Evolutionary conservation across 768 basidiomycete genomes (phyloP), one percentile per base, ranked within the genome.

Genomic region (Lentinula aciculospora): DNA sequence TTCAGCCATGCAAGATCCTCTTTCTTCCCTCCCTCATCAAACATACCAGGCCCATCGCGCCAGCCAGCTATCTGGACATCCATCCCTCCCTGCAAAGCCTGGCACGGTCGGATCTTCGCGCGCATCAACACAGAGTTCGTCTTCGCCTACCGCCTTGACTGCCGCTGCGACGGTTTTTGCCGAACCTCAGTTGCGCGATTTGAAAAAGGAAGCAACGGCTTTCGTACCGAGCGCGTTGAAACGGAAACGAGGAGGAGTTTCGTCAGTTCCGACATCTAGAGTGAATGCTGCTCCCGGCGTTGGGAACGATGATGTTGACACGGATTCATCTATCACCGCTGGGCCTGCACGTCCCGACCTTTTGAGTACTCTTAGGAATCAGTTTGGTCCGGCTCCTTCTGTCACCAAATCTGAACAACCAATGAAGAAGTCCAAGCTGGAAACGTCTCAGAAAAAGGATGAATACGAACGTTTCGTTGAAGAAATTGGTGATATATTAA

Each of bases 191-290:
- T 71, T 99, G 51, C 89, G 96, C 13, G 93, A 99, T 71, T 77
- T 98, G 60, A 93, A 94, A 74, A 94, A 93, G 71, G 97, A 99
- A 69, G 89, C 90, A 8, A 96, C 93, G 0, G 84, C 90, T 0
- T 98, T 99, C 65, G 83, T 98, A 3, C 97, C 97, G 3, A 68
- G 86, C 1, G 77, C 88, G 3, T 72, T 96, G 53, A 92, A 92
- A 70, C 83, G 91, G 47, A 94, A 89, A 71, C 87, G 80, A 59
- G 62, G 68, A 9, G 71, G 72, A 36, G 68, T 68, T 19, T 64
- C 68, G 3, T 63, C 72, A 12, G 64, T 64, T 25, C 59, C 75
- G 4, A 59, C 73, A 21, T 68, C 76, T 3, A 80, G 74, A 61
- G 65, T 89, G 31, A 82, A 89, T 62, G 84, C 88, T 8, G 88